These are phyloP conservation scores for Arthrobotrys iridis DNA, from an alignment of 2,329 filamentous ascomycete genomes.

Conservation along the genomic window DNA sequence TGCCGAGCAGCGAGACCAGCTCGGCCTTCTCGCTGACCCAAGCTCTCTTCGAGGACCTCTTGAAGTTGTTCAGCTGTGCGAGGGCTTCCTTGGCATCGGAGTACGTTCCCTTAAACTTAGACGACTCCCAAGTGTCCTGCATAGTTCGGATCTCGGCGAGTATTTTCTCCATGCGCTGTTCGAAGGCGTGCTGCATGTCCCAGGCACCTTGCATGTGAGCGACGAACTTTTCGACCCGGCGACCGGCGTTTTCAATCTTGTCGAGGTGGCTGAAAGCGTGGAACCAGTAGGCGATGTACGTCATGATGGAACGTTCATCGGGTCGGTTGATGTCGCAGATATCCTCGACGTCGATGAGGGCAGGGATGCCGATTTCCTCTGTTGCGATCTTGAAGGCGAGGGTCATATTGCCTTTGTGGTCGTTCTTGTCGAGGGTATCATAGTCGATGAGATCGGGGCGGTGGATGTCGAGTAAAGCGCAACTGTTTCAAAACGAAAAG, in stretches of 20 bases:
- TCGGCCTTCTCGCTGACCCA: slow-evolving; percentile 99
- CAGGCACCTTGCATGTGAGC: slow-evolving; percentile 98
- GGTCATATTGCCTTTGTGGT: slow-evolving; percentile 97
- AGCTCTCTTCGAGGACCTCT: slow-evolving; percentile 85
- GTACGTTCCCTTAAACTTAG: slow-evolving; percentile 91
- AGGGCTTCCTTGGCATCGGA: slow-evolving; percentile 89
- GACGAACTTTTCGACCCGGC: slow-evolving; percentile 97
- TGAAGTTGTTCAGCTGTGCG: slow-evolving; percentile 84
- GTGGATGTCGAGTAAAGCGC: slow-evolving; percentile 94
- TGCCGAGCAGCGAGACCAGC: slow-evolving; percentile 87
- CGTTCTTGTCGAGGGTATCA: slow-evolving; percentile 89
- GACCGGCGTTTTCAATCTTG: slow-evolving; percentile 94
- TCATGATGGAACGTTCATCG: slow-evolving; percentile 97
- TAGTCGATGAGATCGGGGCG: slow-evolving; percentile 97
- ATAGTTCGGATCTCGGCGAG: slow-evolving; percentile 79
- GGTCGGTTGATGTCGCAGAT: slow-evolving; percentile 96
- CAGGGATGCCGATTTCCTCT: slow-evolving; percentile 96
- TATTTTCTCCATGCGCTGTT: slow-evolving; percentile 86
- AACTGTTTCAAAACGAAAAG: slow-evolving; percentile 67
- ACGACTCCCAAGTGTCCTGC: slow-evolving; percentile 77
- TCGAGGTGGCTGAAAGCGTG: slow-evolving; percentile 99
- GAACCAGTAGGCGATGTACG: slow-evolving; percentile 99
- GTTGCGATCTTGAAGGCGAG: slow-evolving; percentile 95
- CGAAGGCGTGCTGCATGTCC: slow-evolving; percentile 99
- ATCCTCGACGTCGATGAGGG: slow-evolving; percentile 95